A percentile compares a stretch with the other conserved stretches of the same genome.
phyloP scores from a whole-genome alignment of 2,329 filamentous ascomycete species.

The Geosmithia flava region DNA sequence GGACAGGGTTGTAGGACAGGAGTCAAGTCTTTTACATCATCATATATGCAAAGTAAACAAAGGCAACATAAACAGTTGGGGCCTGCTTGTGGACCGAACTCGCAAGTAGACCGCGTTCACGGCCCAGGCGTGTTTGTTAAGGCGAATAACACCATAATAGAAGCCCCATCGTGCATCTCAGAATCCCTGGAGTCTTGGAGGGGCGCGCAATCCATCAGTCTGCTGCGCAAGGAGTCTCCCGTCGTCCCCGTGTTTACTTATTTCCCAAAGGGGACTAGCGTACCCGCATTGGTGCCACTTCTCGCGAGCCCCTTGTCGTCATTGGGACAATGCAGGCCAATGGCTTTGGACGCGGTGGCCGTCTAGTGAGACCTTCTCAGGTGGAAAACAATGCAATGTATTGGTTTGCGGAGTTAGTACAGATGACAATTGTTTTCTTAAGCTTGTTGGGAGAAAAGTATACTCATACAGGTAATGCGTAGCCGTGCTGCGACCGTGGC shows the following conservation, averaged over 20 bases:
- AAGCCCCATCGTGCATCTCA: neutral
- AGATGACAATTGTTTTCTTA: too few species aligned
- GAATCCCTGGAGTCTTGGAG: neutral
- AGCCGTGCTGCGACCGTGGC: too few species aligned
- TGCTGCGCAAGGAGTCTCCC: neutral
- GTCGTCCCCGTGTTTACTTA: constrained; percentile 1
- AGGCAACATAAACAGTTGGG: neutral
- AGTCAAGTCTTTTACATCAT: neutral
- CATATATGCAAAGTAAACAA: neutral
- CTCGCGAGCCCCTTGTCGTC: neutral
- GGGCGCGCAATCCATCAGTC: neutral
- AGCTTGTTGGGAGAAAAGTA: too few species aligned
- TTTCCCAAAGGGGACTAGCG: constrained; percentile 1
- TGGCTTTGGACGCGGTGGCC: neutral
- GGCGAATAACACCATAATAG: neutral
- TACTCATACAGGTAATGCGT: too few species aligned
- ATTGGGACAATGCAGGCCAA: neutral
- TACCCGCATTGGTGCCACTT: neutral
- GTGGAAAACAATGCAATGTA: neutral
- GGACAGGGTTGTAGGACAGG: neutral
- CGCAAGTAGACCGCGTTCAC: neutral
- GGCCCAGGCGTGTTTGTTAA: neutral
- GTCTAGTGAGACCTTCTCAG: neutral
- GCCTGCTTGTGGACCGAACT: neutral
- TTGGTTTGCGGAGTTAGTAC: too few species aligned